These are phyloP conservation scores for Podospora tetraspora DNA, from an alignment of 495 filamentous ascomycete genomes.

Conservation along the genomic window DNA sequence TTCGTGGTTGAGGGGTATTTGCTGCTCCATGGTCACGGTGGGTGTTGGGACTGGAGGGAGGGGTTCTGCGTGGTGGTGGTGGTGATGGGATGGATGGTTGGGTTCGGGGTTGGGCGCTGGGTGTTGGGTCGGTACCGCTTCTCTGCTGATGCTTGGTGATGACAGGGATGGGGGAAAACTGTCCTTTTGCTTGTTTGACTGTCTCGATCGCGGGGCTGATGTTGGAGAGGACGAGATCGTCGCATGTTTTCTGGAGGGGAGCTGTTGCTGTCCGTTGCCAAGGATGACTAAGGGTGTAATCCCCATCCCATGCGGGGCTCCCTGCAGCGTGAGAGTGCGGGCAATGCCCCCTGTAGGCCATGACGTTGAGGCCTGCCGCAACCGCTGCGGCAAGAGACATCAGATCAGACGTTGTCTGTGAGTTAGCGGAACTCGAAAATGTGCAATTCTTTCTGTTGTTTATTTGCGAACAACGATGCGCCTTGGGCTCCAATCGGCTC, in stretches of 20 bases:
- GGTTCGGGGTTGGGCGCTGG: neutral
- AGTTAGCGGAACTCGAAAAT: no score
- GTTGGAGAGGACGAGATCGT: neutral
- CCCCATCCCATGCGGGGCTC: neutral
- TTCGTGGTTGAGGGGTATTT: conserved; percentile 66
- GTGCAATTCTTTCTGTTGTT: no score
- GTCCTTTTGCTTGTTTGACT: neutral
- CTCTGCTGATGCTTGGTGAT: neutral
- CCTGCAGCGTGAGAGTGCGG: neutral
- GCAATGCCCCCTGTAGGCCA: neutral
- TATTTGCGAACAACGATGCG: no score
- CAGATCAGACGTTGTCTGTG: no score
- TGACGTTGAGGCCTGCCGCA: neutral
- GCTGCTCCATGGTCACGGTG: conserved; percentile 36
- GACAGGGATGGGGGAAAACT: neutral
- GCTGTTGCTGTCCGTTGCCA: neutral
- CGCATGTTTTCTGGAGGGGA: neutral
- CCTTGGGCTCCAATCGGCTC: no score
- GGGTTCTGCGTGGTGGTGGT: neutral
- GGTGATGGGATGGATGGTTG: neutral
- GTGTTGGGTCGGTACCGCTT: neutral
- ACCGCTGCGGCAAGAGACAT: neutral
- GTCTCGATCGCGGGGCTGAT: neutral
- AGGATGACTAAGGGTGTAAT: neutral
- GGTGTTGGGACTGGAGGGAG: neutral